A percentile compares a stretch with the other conserved stretches of the same genome.
Evolutionary conservation across 345 rosid genomes (phyloP).

Genomic region (Gossypium anomalum): DNA sequence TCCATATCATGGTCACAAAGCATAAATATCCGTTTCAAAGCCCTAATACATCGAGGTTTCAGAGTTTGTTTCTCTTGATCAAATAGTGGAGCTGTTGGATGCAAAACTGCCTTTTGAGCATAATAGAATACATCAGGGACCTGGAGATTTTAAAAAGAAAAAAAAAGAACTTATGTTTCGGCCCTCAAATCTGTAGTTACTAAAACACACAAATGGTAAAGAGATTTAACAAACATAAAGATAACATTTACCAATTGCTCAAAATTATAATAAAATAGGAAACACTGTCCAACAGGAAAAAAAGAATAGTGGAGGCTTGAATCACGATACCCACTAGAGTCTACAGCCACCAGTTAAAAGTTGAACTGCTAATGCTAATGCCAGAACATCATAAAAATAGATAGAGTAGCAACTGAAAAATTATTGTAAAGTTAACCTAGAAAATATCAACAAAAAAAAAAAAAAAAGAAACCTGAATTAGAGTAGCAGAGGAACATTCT

Average conservation of each 20-base stretch:
- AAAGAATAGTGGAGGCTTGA: not conserved
- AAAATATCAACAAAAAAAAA: not conserved
- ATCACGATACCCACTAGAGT: not conserved
- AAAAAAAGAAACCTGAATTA: slow-evolving; percentile 47
- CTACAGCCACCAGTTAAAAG: not conserved
- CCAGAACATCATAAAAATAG: not conserved
- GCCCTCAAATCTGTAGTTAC: not conserved
- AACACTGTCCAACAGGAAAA: not conserved
- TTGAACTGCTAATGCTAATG: not conserved
- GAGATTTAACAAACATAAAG: slow-evolving; percentile 2
- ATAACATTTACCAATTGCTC: not conserved
- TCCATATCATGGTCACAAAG: slow-evolving; percentile 76
- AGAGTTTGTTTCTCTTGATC: slow-evolving; percentile 68
- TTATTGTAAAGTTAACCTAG: slow-evolving; percentile 1
- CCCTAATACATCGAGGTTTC: slow-evolving; percentile 69
- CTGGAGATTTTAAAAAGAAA: slow-evolving; percentile 27
- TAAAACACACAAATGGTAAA: not conserved
- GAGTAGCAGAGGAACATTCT: slow-evolving; percentile 76
- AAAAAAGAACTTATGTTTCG: not conserved
- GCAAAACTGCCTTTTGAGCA: slow-evolving; percentile 80
- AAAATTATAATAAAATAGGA: not conserved
- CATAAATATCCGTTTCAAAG: slow-evolving; percentile 68
- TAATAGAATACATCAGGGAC: slow-evolving; percentile 82
- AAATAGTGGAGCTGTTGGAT: slow-evolving; percentile 74
- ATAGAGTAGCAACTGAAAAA: not conserved